A percentile compares a stretch with the other conserved stretches of the same genome.
Conservation (phyloP, 2,329 filamentous ascomycete species). For the Fusarium neocosmosporiellum region DNA sequence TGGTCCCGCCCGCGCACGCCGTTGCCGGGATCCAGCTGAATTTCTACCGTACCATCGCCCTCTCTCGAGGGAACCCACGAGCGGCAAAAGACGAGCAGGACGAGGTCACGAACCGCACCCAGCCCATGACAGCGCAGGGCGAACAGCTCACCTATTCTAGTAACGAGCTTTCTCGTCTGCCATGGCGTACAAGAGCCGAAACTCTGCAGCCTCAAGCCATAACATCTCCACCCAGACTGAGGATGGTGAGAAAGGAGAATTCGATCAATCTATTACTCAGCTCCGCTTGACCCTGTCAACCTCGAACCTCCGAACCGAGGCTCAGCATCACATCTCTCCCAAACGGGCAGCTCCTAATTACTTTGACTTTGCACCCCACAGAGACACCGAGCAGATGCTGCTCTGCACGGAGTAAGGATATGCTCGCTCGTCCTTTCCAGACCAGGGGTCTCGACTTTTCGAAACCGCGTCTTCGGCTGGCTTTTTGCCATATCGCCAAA, state of each 20-base stretch:
- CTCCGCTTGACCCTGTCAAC: conserved; percentile 10
- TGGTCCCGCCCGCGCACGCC: not conserved
- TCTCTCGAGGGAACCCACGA: not conserved
- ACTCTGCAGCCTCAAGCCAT: conserved; percentile 10
- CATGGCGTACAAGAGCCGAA: conserved; percentile 13
- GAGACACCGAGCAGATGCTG: conserved; percentile 17
- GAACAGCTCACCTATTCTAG: not conserved
- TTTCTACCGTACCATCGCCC: conserved; percentile 1
- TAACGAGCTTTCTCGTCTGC: conserved; percentile 15
- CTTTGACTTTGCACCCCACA: conserved; percentile 29
- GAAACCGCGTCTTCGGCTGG: not conserved
- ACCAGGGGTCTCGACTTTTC: conserved; percentile 8
- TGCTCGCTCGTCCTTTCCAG: not conserved
- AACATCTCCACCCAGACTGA: conserved; percentile 22
- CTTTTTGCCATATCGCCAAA: not conserved
- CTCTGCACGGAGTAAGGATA: not conserved
- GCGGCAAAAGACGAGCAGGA: not conserved
- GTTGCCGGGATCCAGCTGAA: not conserved
- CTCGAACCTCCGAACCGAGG: conserved; percentile 28
- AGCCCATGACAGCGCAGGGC: not conserved
- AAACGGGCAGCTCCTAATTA: conserved; percentile 4
- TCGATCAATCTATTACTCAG: conserved; percentile 7
- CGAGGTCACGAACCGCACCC: not conserved
- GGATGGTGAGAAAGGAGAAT: conserved; percentile 2
- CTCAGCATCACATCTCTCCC: conserved; percentile 8